These are phyloP conservation scores for Colletotrichum tofieldiae DNA, from an alignment of 2,329 filamentous ascomycete genomes.

Conservation along the genomic window DNA sequence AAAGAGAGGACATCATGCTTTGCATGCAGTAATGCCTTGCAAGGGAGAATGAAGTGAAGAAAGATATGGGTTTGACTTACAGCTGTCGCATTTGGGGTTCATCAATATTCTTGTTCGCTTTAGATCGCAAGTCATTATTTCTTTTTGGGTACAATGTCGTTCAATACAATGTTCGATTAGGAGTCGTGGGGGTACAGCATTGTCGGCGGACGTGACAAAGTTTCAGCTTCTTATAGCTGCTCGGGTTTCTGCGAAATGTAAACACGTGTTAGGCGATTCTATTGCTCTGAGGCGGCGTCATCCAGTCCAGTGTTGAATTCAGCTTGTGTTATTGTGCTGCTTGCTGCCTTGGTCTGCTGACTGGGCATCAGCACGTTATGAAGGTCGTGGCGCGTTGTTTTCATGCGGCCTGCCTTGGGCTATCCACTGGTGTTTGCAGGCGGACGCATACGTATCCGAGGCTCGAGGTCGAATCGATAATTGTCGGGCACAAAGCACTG, in stretches of 20 bases:
- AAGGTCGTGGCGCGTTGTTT: background rate
- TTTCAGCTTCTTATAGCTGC: background rate
- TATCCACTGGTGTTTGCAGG: background rate
- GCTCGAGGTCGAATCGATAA: background rate
- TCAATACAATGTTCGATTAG: background rate
- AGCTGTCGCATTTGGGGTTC: background rate
- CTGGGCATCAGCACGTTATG: background rate
- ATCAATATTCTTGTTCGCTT: background rate
- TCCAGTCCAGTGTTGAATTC: background rate
- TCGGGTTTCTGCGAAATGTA: background rate
- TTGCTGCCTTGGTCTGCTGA: background rate
- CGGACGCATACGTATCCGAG: too few species aligned
- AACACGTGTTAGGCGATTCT: background rate
- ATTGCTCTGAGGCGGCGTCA: background rate
- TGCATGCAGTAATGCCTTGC: too few species aligned
- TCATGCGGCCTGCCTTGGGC: background rate
- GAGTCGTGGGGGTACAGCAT: background rate
- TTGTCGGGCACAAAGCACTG: background rate
- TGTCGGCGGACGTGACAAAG: background rate
- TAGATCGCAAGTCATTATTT: too few species aligned
- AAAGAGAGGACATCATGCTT: background rate
- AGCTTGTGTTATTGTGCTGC: background rate
- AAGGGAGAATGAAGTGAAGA: background rate
- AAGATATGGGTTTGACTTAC: background rate
- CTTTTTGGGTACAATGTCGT: too few species aligned